Conservation (phyloP, 768 basidiomycete species). For the Suillus luteus region DNA sequence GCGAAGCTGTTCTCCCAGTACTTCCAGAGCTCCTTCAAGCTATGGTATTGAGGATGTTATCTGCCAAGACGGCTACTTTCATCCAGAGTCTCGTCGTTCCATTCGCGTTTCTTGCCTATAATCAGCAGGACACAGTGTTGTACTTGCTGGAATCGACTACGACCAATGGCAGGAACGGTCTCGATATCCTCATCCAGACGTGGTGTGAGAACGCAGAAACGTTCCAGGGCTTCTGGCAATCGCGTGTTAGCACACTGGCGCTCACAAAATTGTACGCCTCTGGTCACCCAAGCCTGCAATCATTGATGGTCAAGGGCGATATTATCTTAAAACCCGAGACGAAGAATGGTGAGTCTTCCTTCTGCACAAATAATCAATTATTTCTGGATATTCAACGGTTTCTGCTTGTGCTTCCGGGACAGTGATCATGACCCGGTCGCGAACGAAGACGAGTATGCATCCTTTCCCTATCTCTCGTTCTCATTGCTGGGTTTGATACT, state of each 20-base stretch:
- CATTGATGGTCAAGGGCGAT: constrained; percentile 85
- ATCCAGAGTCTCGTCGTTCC: constrained; percentile 91
- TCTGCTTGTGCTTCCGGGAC: constrained; percentile 28
- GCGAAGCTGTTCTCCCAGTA: constrained; percentile 77
- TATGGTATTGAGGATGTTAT: constrained; percentile 78
- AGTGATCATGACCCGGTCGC: constrained; percentile 98
- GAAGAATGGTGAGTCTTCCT: constrained; percentile 65
- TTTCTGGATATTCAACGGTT: constrained; percentile 18
- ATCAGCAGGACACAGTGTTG: constrained; percentile 80
- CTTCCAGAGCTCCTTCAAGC: constrained; percentile 86
- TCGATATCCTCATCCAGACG: constrained; percentile 87
- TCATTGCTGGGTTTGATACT: constrained; percentile 20
- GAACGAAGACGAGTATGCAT: constrained; percentile 78
- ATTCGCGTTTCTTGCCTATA: constrained; percentile 90
- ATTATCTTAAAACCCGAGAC: constrained; percentile 83
- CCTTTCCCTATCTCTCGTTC: constrained; percentile 15
- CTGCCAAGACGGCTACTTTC: constrained; percentile 89
- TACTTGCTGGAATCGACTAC: constrained; percentile 70
- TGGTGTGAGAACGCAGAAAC: constrained; percentile 97
- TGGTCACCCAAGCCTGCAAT: constrained; percentile 65
- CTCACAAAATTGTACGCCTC: constrained; percentile 72
- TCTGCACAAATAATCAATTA: constrained; percentile 14
- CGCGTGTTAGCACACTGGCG: constrained; percentile 81
- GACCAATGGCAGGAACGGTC: constrained; percentile 60
- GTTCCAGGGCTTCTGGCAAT: constrained; percentile 95